Percentiles rank a stretch among this genome's conserved stretches.
phyloP scores from a whole-genome alignment of 1,284 basidiomycete species.

The Kwoniella shivajii region DNA sequence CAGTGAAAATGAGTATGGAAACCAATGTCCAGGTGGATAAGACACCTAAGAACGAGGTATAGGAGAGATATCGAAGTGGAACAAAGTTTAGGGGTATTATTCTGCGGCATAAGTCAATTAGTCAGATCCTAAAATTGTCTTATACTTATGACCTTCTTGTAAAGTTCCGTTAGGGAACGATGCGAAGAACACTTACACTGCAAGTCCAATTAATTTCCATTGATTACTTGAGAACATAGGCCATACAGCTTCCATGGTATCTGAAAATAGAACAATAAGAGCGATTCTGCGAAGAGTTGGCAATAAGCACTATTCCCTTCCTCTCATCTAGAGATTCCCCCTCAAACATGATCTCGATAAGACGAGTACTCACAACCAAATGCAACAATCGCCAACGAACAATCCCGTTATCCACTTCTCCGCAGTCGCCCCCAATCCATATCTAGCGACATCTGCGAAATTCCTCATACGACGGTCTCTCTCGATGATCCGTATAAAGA shows the following conservation, averaged over 20 bases:
- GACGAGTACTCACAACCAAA: conserved; percentile 52
- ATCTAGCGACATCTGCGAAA: conserved; percentile 49
- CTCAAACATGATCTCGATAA: neutral
- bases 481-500: conserved; percentile 48
- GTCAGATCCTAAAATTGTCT: neutral
- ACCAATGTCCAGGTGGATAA: conserved; percentile 74
- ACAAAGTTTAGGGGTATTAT: conserved; percentile 80
- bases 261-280: conserved; percentile 78
- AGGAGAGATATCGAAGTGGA: conserved; percentile 82
- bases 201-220: conserved; percentile 73
- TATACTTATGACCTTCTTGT: neutral
- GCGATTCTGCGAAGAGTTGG: conserved; percentile 62
- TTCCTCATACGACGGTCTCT: conserved; percentile 44
- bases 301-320: neutral
- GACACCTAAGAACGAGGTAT: conserved; percentile 80
- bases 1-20: conserved; percentile 78
- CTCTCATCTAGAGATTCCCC: neutral
- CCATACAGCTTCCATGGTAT: conserved; percentile 73
- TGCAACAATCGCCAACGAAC: conserved; percentile 82
- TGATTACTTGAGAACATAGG: conserved; percentile 67
- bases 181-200: conserved; percentile 62
- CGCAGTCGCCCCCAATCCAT: conserved; percentile 62
- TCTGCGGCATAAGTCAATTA: conserved; percentile 50
- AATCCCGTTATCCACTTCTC: conserved; percentile 69
- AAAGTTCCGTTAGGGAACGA: neutral